A percentile compares a stretch with the other conserved stretches of the same genome.
Evolutionary conservation across 2,329 filamentous ascomycete genomes (phyloP).

Genomic region (Pseudocercospora vitis): DNA sequence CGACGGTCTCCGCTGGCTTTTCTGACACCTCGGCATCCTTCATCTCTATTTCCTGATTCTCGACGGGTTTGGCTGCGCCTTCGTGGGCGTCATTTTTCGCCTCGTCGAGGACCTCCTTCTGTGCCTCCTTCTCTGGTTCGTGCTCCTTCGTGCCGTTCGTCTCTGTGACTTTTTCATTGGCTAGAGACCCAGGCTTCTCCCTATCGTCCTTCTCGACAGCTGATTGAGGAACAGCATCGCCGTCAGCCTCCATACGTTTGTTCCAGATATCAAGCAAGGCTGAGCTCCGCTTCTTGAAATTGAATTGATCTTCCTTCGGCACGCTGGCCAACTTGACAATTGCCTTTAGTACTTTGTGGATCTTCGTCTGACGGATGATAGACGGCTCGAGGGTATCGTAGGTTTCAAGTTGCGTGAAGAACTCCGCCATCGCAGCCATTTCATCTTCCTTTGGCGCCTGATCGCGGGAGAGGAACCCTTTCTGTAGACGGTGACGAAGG

Average conservation of each 20-base stretch:
- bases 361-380: constrained; percentile 90
- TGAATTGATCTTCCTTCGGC: constrained; percentile 81
- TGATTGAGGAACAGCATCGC: constrained; percentile 37
- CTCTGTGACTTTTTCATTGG: constrained; percentile 32
- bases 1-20: constrained; percentile 26
- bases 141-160: constrained; percentile 36
- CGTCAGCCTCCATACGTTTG: constrained; percentile 60
- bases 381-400: constrained; percentile 79
- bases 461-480: constrained; percentile 84
- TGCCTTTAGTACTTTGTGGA: constrained; percentile 96
- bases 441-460: constrained; percentile 82
- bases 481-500: constrained; percentile 90
- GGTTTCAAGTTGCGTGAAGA: constrained; percentile 76
- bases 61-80: constrained; percentile 15
- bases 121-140: constrained; percentile 20
- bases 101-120: constrained; percentile 9
- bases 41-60: constrained; percentile 29
- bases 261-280: constrained; percentile 86
- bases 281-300: constrained; percentile 83
- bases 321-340: constrained; percentile 86
- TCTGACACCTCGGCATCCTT: constrained; percentile 29
- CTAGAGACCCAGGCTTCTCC: constrained; percentile 11
- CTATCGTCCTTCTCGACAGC: constrained; percentile 40
- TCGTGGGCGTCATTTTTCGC: constrained; percentile 17
- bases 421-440: constrained; percentile 76